Evolutionary conservation across 306 rosid species (phyloP).

Genomic region (Lithocarpus polystachyus): DNA sequence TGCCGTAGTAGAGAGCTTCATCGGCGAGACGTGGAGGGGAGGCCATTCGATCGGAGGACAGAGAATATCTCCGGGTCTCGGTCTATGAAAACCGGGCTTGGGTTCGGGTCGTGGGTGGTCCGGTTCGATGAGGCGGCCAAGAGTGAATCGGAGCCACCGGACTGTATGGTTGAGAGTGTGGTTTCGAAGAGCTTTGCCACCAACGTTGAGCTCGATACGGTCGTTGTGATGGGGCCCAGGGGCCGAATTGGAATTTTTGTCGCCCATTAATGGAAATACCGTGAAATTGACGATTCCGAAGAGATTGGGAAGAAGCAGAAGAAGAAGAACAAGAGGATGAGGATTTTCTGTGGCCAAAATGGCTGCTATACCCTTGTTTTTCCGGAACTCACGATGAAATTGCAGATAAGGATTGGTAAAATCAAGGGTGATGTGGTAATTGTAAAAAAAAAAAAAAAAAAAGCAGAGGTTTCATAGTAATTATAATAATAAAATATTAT

Average conservation of each 20-base stretch:
- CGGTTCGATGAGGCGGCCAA: slow-evolving; percentile 67
- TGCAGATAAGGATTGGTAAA: too few relatives aligned
- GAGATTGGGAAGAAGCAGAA: background rate
- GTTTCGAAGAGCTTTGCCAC: slow-evolving; percentile 85
- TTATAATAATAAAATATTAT: too few relatives aligned
- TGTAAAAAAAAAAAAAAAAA: too few relatives aligned
- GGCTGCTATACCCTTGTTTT: too few relatives aligned
- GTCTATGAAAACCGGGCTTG: slow-evolving; percentile 70
- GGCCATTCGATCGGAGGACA: slow-evolving; percentile 63
- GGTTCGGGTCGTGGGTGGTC: slow-evolving; percentile 32
- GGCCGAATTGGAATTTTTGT: slow-evolving; percentile 26
- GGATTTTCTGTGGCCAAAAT: too few relatives aligned
- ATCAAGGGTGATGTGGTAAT: too few relatives aligned
- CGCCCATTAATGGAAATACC: slow-evolving; percentile 24
- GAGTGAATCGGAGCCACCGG: slow-evolving; percentile 76
- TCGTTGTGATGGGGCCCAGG: slow-evolving; percentile 22
- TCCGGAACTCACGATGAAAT: too few relatives aligned
- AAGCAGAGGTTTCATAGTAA: too few relatives aligned
- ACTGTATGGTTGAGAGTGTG: slow-evolving; percentile 59
- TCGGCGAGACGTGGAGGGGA: slow-evolving; percentile 69
- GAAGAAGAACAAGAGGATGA: too few relatives aligned
- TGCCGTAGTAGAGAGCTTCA: slow-evolving; percentile 81
- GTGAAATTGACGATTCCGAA: background rate
- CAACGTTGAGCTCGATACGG: slow-evolving; percentile 85
- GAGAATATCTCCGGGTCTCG: slow-evolving; percentile 91